Conservation (phyloP, 805 yeast species). For the Torulaspora maleeae region DNA sequence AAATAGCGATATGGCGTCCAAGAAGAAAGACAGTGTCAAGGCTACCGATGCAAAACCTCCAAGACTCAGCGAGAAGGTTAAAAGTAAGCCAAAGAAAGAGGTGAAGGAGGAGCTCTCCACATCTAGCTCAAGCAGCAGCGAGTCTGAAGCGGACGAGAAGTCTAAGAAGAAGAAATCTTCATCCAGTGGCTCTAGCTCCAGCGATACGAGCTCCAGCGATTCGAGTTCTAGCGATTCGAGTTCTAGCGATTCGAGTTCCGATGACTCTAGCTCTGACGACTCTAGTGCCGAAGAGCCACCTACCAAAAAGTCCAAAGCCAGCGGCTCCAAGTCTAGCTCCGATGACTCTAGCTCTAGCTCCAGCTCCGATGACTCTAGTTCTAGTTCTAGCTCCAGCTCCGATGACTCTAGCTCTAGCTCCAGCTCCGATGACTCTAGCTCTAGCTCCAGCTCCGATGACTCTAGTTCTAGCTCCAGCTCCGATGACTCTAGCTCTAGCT, state of each 20-base stretch:
- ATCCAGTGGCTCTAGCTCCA: conserved; percentile 10
- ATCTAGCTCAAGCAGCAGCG: conserved; percentile 3
- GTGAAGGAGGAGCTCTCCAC: conserved; percentile 15
- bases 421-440: conserved; percentile 13
- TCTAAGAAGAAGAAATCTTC: not conserved
- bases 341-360: conserved; percentile 14
- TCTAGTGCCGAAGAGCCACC: conserved; percentile 12
- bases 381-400: conserved; percentile 17
- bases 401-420: conserved; percentile 14
- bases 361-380: conserved; percentile 14
- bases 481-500: conserved; percentile 11
- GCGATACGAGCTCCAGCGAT: conserved; percentile 10
- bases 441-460: conserved; percentile 12
- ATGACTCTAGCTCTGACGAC: conserved; percentile 7
- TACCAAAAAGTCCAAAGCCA: too few relatives aligned
- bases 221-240: conserved; percentile 15
- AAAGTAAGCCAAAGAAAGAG: conserved; percentile 14
- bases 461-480: conserved; percentile 18
- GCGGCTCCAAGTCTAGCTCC: conserved; percentile 13
- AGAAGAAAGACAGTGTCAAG: conserved; percentile 13
- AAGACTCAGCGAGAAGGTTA: conserved; percentile 29
- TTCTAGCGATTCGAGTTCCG: conserved; percentile 10
- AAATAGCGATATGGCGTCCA: conserved; percentile 14
- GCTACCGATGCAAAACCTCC: conserved; percentile 23
- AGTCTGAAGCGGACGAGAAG: too few relatives aligned